Percentiles rank a stretch among this genome's conserved stretches.
Evolutionary conservation across 257 asterid genomes (phyloP).

Genomic region (Anisodus acutangulus): DNA sequence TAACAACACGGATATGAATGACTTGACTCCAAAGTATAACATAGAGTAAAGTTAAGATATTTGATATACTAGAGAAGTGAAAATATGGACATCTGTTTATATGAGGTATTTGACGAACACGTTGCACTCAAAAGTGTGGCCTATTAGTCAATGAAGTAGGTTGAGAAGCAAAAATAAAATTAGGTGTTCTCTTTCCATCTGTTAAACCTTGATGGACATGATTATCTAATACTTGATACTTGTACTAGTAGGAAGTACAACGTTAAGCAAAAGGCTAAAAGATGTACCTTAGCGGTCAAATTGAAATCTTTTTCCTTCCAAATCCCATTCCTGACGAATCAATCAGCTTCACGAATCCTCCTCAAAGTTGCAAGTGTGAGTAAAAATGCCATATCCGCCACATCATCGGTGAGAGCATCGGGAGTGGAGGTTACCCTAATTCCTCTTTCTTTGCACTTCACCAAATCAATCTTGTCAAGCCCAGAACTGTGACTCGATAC

Average conservation of each 20-base stretch:
- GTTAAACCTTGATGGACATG: no score
- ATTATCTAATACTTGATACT: no score
- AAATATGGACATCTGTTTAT: no score
- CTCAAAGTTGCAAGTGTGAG: constrained; percentile 58
- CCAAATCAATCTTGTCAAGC: constrained; percentile 61
- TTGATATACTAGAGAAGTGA: no score
- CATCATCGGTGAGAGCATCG: constrained; percentile 56
- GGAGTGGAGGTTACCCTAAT: constrained; percentile 67
- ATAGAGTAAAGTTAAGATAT: no score
- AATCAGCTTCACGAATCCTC: constrained; percentile 55
- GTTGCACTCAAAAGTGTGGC: no score
- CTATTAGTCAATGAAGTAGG: no score
- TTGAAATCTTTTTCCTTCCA: constrained; percentile 57
- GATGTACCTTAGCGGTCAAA: constrained; percentile 56
- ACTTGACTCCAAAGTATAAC: background rate
- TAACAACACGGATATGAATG: background rate
- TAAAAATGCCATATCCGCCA: constrained; percentile 65
- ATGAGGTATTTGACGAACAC: no score
- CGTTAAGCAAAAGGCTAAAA: background rate
- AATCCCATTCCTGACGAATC: constrained; percentile 52
- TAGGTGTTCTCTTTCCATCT: no score
- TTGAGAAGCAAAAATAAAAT: no score
- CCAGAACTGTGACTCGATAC: constrained; percentile 65
- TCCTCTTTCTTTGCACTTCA: constrained; percentile 58
- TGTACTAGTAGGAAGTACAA: no score